Evolutionary conservation across 2,329 filamentous ascomycete genomes (phyloP).

Genomic region (Fusarium siculi): DNA sequence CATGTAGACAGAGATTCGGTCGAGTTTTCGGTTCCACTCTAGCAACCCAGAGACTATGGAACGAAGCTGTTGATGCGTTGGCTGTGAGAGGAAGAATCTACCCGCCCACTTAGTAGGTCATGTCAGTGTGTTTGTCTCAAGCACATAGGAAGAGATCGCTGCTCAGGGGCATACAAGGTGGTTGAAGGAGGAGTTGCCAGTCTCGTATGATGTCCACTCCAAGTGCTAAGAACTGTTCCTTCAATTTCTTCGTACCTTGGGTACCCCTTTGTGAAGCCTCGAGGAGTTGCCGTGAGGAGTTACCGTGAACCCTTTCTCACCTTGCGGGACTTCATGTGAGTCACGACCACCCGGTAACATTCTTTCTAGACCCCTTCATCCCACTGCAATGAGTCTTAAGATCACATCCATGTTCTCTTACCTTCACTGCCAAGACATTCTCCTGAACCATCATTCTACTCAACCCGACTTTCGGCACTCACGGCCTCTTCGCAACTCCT

Average conservation of each 20-base stretch:
- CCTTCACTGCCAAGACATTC: not conserved
- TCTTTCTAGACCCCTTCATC: not conserved
- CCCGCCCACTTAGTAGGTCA: fast-evolving
- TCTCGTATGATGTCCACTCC: not conserved
- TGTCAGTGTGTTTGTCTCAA: fast-evolving
- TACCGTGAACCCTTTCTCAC: too few relatives aligned
- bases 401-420: not conserved
- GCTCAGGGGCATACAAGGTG: fast-evolving
- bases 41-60: not conserved
- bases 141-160: fast-evolving
- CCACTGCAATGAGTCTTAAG: fast-evolving
- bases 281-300: not conserved
- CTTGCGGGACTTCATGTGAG: not conserved
- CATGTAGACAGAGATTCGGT: not conserved
- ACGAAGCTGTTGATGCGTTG: not conserved
- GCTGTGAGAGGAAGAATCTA: fast-evolving
- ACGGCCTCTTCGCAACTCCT: fast-evolving
- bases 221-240: fast-evolving
- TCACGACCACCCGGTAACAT: not conserved
- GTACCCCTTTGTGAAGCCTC: not conserved
- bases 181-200: fast-evolving
- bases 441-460: not conserved
- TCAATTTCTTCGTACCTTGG: not conserved
- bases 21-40: not conserved
- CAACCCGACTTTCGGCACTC: not conserved